phyloP scores from a whole-genome alignment of 352 stramenopile genomes.

The Porosira glacialis region DNA sequence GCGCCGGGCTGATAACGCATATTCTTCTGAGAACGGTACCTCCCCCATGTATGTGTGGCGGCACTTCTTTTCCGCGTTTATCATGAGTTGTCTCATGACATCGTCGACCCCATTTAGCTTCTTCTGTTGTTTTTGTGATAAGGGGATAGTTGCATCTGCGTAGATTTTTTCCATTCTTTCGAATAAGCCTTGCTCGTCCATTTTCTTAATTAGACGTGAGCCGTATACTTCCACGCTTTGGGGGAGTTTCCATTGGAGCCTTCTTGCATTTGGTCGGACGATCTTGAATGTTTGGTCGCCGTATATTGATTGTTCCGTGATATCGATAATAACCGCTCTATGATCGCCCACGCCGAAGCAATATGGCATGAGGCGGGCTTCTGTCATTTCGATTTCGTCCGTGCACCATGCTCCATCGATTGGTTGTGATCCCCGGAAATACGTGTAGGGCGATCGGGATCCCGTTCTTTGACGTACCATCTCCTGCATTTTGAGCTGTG shows the following conservation, averaged over 20 bases:
- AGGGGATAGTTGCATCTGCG: too few species aligned
- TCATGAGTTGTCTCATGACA: not conserved
- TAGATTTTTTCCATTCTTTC: too few species aligned
- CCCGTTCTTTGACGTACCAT: conserved; percentile 1
- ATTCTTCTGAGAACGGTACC: not conserved
- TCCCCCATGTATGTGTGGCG: not conserved
- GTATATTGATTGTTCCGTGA: conserved; percentile 1
- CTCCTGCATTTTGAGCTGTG: conserved; percentile 17
- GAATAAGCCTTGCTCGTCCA: not conserved
- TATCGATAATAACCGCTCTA: conserved; percentile 16
- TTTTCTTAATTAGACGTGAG: not conserved
- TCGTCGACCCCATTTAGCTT: not conserved
- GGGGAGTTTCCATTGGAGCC: conserved; percentile 12
- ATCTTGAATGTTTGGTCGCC: not conserved
- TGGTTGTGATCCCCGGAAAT: conserved; percentile 11
- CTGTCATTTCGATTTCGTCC: conserved; percentile 4
- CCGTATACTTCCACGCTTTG: not conserved
- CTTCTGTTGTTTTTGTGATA: not conserved
- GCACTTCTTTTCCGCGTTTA: not conserved
- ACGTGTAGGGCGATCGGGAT: conserved; percentile 4
- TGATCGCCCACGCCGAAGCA: conserved; percentile 21
- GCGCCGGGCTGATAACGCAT: not conserved
- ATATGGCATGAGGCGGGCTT: conserved; percentile 14
- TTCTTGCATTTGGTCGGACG: not conserved
- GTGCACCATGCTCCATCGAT: conserved; percentile 18